These are phyloP conservation scores for Bryoerythrophyllum caledonicum DNA, from an alignment of 225 moss, liverwort and hornwort species.

Conservation along the genomic window DNA sequence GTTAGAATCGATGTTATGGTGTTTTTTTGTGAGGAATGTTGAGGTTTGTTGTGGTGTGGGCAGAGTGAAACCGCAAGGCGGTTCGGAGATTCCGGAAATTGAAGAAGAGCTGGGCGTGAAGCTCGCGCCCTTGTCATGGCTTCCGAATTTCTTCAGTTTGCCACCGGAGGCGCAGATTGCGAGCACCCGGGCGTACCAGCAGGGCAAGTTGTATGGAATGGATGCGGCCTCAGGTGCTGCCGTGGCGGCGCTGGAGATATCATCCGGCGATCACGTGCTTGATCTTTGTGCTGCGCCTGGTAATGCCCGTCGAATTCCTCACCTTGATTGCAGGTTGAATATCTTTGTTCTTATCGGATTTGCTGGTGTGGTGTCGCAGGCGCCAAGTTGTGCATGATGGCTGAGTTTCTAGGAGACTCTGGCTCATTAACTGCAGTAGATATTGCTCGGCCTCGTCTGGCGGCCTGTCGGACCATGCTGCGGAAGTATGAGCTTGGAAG, in stretches of 20 bases:
- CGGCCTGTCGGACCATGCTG: constrained; percentile 91
- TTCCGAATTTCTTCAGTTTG: constrained; percentile 89
- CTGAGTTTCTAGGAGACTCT: constrained; percentile 68
- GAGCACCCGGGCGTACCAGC: constrained; percentile 79
- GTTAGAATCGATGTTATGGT: background rate
- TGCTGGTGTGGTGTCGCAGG: constrained; percentile 49
- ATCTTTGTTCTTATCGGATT: background rate
- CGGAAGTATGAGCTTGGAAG: constrained; percentile 82
- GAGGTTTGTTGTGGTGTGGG: background rate
- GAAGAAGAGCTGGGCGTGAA: constrained; percentile 75
- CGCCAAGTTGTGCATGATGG: constrained; percentile 98
- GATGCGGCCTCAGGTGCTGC: constrained; percentile 99
- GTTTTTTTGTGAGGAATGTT: too few relatives aligned
- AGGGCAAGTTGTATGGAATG: constrained; percentile 97
- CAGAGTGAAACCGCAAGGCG: constrained; percentile 66
- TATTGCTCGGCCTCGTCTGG: constrained; percentile 79
- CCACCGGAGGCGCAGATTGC: constrained; percentile 83
- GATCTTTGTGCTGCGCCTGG: constrained; percentile 98
- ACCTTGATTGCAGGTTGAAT: background rate
- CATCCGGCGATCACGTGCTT: constrained; percentile 81
- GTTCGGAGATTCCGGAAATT: constrained; percentile 49
- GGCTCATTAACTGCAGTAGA: constrained; percentile 91
- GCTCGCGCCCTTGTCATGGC: constrained; percentile 70
- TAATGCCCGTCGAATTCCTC: constrained; percentile 4
- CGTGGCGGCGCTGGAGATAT: constrained; percentile 78